These are phyloP conservation scores for Glomus cerebriforme DNA, from an alignment of 192 early-diverging fungal species.

Conservation along the genomic window DNA sequence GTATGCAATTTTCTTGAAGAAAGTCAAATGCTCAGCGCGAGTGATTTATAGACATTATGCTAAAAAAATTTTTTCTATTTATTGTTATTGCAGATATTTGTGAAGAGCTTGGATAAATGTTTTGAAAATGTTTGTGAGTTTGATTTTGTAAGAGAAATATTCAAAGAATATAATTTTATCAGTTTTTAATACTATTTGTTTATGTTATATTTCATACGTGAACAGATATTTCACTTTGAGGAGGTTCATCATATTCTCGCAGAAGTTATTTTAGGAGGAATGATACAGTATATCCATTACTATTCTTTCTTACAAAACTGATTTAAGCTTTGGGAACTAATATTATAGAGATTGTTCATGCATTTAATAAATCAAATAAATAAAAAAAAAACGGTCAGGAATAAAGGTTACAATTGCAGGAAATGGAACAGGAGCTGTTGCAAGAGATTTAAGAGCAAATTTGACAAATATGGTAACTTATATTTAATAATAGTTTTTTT, in stretches of 20 bases:
- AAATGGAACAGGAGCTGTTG: conserved; percentile 27
- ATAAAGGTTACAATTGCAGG: conserved; percentile 14
- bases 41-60: conserved; percentile 98
- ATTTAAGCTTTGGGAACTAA: conserved; percentile 71
- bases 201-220: neutral
- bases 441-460: conserved; percentile 28
- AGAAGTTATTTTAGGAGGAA: conserved; percentile 88
- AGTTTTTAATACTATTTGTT: neutral
- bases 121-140: conserved; percentile 98
- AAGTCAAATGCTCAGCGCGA: conserved; percentile 75
- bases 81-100: conserved; percentile 72
- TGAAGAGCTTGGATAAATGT: conserved; percentile 88
- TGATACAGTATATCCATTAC: conserved; percentile 61
- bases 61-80: neutral
- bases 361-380: conserved; percentile 59
- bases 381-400: conserved; percentile 52
- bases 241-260: conserved; percentile 82
- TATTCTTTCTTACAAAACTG: neutral
- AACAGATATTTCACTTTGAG: conserved; percentile 88
- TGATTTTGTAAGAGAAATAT: conserved; percentile 65
- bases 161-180: neutral
- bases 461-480: conserved; percentile 5
- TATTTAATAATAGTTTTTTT: no score
- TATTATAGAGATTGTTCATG: conserved; percentile 70
- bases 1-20: conserved; percentile 94